Evolutionary conservation across 2,329 filamentous ascomycete genomes (phyloP), one percentile per base, ranked within the genome.

Genomic region (Cercospora beticola): DNA sequence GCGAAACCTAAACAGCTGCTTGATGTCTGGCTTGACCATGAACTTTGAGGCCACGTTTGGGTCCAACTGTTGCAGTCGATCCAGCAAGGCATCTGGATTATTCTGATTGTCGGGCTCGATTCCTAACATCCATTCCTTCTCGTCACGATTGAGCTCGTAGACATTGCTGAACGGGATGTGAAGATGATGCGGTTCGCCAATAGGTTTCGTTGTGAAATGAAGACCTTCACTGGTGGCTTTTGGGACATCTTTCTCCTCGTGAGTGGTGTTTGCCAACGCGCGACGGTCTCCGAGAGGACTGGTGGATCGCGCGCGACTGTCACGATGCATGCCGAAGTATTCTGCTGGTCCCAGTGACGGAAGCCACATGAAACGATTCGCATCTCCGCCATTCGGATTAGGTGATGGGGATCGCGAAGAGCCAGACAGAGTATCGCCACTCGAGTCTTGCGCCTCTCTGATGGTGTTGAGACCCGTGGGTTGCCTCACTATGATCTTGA

Each of bases 21-120:
- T 77, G 66, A 74, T 76, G 66, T 78, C 76, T 10, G 73, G 74
- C 68, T 78, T 78, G 52, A 78, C 72, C 69, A 75, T 74, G 71
- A 77, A 78, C 18, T 71, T 74, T 10, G 65, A 52, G 4, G 76
- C 73, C 5, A 76, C 75, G 4, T 66, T 68, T 2, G 40, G 28
- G 66, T 77, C 74, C 4, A 78, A 65, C 2, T 36, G 30, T 5
- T 66, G 43, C 12, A 78, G 71, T 33, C 73, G 58, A 30, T 70
- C 65, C 9, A 77, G 68, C 14, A 78, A 71, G 1, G 67, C 71
- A 9, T 62, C 70, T 2, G 76, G 76, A 23, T 74, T 70, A 1
- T 67, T 61, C 23, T 73, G 74, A 10, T 73, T 71, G 31, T 78
- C 75, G 14, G 73, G 70, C 46, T 74, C 72, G n/a, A 72, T 70